phyloP scores from a whole-genome alignment of 768 basidiomycete species.

The Gloeopeniophorella convolvens region DNA sequence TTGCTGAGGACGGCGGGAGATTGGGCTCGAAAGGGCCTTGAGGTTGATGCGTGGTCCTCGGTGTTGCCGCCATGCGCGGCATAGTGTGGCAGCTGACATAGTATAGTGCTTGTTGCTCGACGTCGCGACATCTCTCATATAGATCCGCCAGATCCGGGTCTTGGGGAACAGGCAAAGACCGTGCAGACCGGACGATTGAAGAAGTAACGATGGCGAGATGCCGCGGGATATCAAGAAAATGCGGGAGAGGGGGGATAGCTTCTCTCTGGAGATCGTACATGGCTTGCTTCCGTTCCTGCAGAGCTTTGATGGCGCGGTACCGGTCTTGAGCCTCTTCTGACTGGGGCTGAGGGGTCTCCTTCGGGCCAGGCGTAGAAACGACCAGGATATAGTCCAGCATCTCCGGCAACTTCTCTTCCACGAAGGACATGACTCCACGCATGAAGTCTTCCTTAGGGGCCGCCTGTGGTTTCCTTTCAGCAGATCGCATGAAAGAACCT shows the following conservation, averaged over 20 bases:
- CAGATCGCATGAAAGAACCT: no score
- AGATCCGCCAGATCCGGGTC: slow-evolving; percentile 48
- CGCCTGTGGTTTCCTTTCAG: slow-evolving; percentile 32
- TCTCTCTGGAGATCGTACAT: slow-evolving; percentile 61
- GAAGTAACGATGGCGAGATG: slow-evolving; percentile 74
- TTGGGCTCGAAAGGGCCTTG: background rate
- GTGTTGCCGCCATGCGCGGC: background rate
- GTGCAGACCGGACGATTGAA: slow-evolving; percentile 56
- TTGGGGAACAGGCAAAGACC: slow-evolving; percentile 25
- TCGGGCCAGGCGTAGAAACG: slow-evolving; percentile 51
- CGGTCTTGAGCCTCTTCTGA: slow-evolving; percentile 28
- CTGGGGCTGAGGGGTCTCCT: slow-evolving; percentile 23
- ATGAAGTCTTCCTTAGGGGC: slow-evolving; percentile 78
- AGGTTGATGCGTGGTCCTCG: background rate
- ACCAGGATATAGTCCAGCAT: slow-evolving; percentile 77
- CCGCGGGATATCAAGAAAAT: slow-evolving; percentile 70
- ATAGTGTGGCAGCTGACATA: slow-evolving; percentile 48
- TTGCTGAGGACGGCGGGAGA: background rate
- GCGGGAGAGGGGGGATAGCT: slow-evolving; percentile 64
- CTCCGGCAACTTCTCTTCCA: slow-evolving; percentile 50
- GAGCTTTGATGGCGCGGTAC: slow-evolving; percentile 41
- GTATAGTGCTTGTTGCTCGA: slow-evolving; percentile 62
- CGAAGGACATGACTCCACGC: slow-evolving; percentile 69
- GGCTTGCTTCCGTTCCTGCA: slow-evolving; percentile 49
- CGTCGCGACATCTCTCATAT: slow-evolving; percentile 54